Conservation (phyloP, 1,284 basidiomycete species). For the Rhodotorula glutinis region DNA sequence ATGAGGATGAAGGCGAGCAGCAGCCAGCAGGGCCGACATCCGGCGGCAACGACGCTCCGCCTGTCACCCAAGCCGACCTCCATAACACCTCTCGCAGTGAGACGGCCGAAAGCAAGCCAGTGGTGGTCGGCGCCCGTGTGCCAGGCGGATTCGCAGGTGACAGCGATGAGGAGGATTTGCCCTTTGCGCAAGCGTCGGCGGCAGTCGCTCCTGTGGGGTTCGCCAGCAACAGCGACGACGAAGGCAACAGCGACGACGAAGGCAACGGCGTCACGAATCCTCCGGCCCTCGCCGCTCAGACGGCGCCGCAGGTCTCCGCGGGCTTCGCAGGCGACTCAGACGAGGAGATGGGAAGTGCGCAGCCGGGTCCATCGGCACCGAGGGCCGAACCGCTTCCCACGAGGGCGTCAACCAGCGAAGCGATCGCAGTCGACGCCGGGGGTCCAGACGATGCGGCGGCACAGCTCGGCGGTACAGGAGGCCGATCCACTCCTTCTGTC, state of each 20-base stretch:
- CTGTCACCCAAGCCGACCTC: not conserved
- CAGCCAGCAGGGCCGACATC: not conserved
- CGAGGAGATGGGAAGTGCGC: not conserved
- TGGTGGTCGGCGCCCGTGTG: too few relatives aligned
- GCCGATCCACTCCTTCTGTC: too few relatives aligned
- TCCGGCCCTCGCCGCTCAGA: not conserved
- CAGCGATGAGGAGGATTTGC: not conserved
- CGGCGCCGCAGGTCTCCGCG: not conserved
- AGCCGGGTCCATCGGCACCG: not conserved
- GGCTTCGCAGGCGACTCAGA: conserved; percentile 1
- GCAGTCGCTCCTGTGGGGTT: not conserved
- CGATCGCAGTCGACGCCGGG: too few relatives aligned
- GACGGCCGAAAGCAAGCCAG: too few relatives aligned
- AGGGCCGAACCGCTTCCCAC: not conserved
- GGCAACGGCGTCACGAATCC: not conserved
- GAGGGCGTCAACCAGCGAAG: too few relatives aligned
- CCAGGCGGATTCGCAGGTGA: not conserved
- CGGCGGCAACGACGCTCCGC: too few relatives aligned
- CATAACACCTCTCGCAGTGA: too few relatives aligned
- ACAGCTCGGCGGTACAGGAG: too few relatives aligned
- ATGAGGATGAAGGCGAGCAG: not conserved
- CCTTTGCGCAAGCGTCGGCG: too few relatives aligned
- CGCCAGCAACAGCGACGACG: conserved; percentile 2
- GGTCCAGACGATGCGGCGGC: too few relatives aligned
- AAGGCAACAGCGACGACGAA: conserved; percentile 7